phyloP scores from a whole-genome alignment of 306 rosid genomes.

The Adenanthera pavonina region DNA sequence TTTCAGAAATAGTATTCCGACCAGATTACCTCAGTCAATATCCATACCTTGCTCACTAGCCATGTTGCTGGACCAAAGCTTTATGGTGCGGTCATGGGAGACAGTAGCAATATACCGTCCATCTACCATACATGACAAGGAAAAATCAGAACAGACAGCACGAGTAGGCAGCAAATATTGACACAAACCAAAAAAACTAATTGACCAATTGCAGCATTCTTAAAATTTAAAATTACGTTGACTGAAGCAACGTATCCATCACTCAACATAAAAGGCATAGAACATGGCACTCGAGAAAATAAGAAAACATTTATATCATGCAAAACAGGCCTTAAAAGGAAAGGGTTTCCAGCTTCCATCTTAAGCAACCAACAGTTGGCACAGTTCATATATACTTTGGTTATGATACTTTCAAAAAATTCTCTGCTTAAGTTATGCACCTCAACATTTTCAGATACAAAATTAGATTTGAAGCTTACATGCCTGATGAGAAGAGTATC shows the following conservation, averaged over 20 bases:
- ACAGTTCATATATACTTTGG: not conserved
- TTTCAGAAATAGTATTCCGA: slow-evolving; percentile 26
- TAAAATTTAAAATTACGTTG: not conserved
- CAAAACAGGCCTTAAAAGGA: not conserved
- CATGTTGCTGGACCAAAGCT: slow-evolving; percentile 74
- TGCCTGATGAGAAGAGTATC: not conserved
- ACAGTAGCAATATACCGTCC: slow-evolving; percentile 78
- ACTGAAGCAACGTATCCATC: slow-evolving; percentile 15
- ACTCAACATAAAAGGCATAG: slow-evolving; percentile 12
- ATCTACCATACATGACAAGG: slow-evolving; percentile 59
- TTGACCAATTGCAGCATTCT: not conserved
- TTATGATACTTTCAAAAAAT: slow-evolving; percentile 9
- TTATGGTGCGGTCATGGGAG: slow-evolving; percentile 82
- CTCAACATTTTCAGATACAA: slow-evolving; percentile 13
- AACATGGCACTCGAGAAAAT: not conserved
- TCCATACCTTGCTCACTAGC: slow-evolving; percentile 66
- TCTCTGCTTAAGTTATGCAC: not conserved
- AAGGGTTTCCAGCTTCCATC: not conserved
- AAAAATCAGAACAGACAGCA: slow-evolving; percentile 11
- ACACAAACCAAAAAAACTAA: slow-evolving; percentile 23
- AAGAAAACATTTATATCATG: not conserved
- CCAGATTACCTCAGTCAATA: slow-evolving; percentile 50
- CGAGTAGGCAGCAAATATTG: slow-evolving; percentile 3
- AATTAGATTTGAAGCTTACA: not conserved
- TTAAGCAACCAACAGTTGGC: not conserved